phyloP scores from a whole-genome alignment of 1,284 basidiomycete genomes.

The Hemileia vastatrix region DNA sequence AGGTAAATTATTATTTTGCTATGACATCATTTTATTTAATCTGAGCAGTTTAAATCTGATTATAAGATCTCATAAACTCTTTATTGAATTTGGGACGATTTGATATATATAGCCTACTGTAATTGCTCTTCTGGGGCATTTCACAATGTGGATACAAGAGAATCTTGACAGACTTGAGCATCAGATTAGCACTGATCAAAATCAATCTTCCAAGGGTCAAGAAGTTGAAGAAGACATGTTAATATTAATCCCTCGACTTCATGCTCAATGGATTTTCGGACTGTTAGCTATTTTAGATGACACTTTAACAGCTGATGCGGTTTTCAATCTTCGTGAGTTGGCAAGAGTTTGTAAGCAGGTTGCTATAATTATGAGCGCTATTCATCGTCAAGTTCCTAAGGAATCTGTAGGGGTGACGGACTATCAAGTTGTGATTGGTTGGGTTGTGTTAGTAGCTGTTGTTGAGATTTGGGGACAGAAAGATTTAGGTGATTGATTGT shows the following conservation, averaged over 20 bases:
- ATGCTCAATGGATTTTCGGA: conserved; percentile 14
- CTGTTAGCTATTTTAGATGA: conserved; percentile 4
- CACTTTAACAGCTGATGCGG: conserved; percentile 4
- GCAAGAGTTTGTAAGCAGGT: conserved; percentile 15
- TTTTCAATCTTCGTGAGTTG: conserved; percentile 7
- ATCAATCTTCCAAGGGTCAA: too few species aligned
- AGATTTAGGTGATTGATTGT: conserved; percentile 10
- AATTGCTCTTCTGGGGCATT: conserved; percentile 6
- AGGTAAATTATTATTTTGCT: too few species aligned
- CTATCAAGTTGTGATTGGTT: neutral
- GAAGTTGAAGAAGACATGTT: too few species aligned
- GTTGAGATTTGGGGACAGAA: conserved; percentile 18
- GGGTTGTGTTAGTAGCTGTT: conserved; percentile 12
- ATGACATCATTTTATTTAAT: too few species aligned
- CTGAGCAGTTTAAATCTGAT: neutral
- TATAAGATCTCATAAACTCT: neutral
- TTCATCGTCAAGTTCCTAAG: neutral
- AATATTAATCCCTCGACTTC: neutral
- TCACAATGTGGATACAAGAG: conserved; percentile 13
- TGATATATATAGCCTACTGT: neutral
- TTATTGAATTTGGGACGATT: neutral
- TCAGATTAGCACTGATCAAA: too few species aligned
- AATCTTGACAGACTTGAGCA: neutral
- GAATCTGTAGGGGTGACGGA: neutral
- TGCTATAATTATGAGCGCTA: neutral